Percentiles rank a stretch among this genome's conserved stretches.
Evolutionary conservation across 768 basidiomycete genomes (phyloP).

Genomic region (Phanerochaete carnosa): DNA sequence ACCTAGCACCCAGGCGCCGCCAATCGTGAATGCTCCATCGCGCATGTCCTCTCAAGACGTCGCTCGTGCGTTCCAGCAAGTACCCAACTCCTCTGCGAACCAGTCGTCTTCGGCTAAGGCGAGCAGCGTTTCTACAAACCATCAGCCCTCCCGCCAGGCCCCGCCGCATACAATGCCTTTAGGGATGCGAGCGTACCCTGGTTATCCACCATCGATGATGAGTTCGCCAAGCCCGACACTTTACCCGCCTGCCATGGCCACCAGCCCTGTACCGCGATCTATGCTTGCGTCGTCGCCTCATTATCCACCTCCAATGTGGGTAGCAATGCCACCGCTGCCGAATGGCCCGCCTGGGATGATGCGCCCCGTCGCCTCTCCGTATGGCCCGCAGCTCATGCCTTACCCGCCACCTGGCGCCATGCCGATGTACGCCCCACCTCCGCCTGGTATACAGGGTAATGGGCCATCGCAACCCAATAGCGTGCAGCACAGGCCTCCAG

Average conservation of each 20-base stretch:
- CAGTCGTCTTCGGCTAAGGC: constrained; percentile 17
- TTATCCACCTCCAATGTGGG: constrained; percentile 66
- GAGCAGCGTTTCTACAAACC: background rate
- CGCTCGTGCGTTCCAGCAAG: constrained; percentile 84
- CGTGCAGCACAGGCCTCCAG: constrained; percentile 39
- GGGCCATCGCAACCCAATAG: constrained; percentile 36
- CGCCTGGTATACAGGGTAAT: constrained; percentile 38
- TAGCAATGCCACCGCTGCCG: constrained; percentile 44
- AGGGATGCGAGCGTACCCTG: constrained; percentile 51
- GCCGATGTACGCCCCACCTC: constrained; percentile 47
- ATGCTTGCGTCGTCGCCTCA: constrained; percentile 48
- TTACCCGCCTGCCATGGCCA: constrained; percentile 56
- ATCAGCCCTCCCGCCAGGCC: constrained; percentile 6
- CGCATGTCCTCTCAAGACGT: constrained; percentile 82
- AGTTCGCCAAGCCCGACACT: constrained; percentile 66
- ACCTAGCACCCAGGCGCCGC: constrained; percentile 43
- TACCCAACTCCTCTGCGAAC: constrained; percentile 58
- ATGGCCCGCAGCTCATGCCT: constrained; percentile 59
- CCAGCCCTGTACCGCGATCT: constrained; percentile 61
- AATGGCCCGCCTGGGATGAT: constrained; percentile 52
- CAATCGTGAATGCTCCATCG: constrained; percentile 52
- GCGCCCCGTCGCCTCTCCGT: constrained; percentile 53
- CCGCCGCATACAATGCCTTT: constrained; percentile 11
- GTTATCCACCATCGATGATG: constrained; percentile 69
- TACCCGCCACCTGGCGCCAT: constrained; percentile 53